Evolutionary conservation across 495 filamentous ascomycete species (phyloP).

Genomic region (Penicillium antarcticum): DNA sequence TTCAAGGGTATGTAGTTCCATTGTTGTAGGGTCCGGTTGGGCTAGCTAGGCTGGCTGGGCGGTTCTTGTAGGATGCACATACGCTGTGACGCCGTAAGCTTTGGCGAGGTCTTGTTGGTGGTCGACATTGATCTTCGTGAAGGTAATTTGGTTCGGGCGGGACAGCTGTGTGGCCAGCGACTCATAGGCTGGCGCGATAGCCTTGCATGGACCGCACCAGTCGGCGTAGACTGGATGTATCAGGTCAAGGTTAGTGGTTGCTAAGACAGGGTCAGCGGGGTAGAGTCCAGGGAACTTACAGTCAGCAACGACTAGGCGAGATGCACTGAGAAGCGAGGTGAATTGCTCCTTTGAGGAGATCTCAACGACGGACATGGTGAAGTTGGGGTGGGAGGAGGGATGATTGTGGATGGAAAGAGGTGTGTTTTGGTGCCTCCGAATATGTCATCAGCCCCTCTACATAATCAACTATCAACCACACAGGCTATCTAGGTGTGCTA

Average conservation of each 20-base stretch:
- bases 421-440: slow-evolving; percentile 23
- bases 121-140: slow-evolving; percentile 84
- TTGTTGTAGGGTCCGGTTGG: not conserved
- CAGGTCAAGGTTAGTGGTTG: slow-evolving; percentile 3
- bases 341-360: slow-evolving; percentile 74
- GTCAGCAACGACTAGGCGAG: slow-evolving; percentile 75
- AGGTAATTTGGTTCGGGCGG: slow-evolving; percentile 69
- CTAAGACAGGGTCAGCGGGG: slow-evolving; percentile 3
- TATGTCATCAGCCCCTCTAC: slow-evolving; percentile 37
- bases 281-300: slow-evolving; percentile 57
- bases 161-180: slow-evolving; percentile 70
- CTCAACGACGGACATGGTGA: slow-evolving; percentile 52
- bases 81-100: slow-evolving; percentile 71
- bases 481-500: not conserved
- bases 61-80: slow-evolving; percentile 25
- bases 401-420: not conserved
- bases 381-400: slow-evolving; percentile 8
- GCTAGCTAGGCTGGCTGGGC: too few relatives aligned
- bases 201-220: slow-evolving; percentile 83
- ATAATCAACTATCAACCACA: not conserved
- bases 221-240: slow-evolving; percentile 70
- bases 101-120: slow-evolving; percentile 68
- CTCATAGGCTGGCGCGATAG: slow-evolving; percentile 81
- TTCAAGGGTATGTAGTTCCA: not conserved
- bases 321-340: slow-evolving; percentile 59